Evolutionary conservation across 441 rosid genomes (phyloP).

Genomic region (Theobroma grandiflorum): DNA sequence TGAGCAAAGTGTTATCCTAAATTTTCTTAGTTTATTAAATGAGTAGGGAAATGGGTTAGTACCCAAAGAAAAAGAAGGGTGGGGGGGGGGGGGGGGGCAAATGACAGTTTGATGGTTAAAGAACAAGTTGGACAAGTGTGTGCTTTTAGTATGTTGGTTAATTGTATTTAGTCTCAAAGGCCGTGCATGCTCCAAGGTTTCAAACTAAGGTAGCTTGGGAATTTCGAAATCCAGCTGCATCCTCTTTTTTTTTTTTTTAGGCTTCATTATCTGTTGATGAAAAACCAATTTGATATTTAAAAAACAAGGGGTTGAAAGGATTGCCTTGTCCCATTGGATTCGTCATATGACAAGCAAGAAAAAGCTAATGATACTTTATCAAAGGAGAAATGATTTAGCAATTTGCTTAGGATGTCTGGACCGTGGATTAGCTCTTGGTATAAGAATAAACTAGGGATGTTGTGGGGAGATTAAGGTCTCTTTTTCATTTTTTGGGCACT

Average conservation of each 20-base stretch:
- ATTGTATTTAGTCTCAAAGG: constrained; percentile 18
- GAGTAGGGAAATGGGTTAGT: not conserved
- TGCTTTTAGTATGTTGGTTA: constrained; percentile 4
- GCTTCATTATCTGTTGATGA: not conserved
- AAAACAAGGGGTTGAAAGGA: not conserved
- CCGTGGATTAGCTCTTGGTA: not conserved
- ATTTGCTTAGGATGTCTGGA: not conserved
- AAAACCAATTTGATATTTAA: not conserved
- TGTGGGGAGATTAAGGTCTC: constrained; percentile 4
- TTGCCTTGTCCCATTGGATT: not conserved
- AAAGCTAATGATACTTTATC: not conserved
- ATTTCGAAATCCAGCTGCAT: constrained; percentile 30
- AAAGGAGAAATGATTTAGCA: not conserved
- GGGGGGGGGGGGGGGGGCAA: not conserved
- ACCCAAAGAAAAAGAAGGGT: not conserved
- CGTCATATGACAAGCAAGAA: not conserved
- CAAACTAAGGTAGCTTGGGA: constrained; percentile 20
- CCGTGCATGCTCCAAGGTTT: constrained; percentile 5
- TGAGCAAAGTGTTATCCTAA: not conserved
- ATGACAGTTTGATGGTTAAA: not conserved
- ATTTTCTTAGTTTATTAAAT: not conserved
- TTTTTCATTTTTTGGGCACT: not conserved
- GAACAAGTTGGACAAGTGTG: constrained; percentile 30
- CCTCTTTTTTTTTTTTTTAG: not conserved
- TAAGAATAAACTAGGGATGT: not conserved